Conservation (phyloP, 108 stramenopile genomes). For the Conticribra guillardii region DNA sequence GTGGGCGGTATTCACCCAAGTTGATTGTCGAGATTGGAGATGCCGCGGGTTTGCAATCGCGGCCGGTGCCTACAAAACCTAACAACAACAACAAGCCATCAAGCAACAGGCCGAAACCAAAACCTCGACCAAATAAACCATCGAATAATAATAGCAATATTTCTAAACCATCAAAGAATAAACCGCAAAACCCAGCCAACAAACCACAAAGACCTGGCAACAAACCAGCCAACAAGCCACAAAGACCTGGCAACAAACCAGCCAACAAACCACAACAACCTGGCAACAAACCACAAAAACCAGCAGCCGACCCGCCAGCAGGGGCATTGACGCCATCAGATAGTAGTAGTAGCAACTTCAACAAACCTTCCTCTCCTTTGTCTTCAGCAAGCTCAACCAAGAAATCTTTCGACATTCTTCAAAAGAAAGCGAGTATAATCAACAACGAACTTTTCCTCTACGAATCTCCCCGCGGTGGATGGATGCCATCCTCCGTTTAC, state of each 20-base stretch:
- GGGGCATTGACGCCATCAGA: neutral
- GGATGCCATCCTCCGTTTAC: constrained; percentile 24
- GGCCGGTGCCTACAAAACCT: constrained; percentile 3
- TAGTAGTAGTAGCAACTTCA: neutral
- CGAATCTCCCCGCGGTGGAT: constrained; percentile 14
- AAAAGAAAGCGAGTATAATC: constrained; percentile 12
- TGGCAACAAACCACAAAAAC: neutral
- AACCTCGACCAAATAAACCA: neutral
- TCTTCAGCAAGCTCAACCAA: neutral
- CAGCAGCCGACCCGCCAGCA: neutral
- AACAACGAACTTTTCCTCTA: constrained; percentile 26
- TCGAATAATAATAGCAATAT: neutral
- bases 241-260: too few relatives aligned
- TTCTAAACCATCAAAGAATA: neutral
- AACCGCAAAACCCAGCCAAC: constrained; percentile 5
- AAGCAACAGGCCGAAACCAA: neutral
- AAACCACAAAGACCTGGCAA: neutral
- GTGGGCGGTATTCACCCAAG: constrained; percentile 8
- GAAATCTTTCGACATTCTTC: constrained; percentile 16
- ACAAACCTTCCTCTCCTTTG: neutral
- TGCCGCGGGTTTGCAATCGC: neutral
- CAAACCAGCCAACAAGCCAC: neutral
- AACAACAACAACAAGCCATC: constrained; percentile 1
- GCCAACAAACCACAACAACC: neutral
- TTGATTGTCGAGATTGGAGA: constrained; percentile 2